These are phyloP conservation scores for Staphylotrichum tortipilum DNA, from an alignment of 495 filamentous ascomycete species.

Conservation along the genomic window DNA sequence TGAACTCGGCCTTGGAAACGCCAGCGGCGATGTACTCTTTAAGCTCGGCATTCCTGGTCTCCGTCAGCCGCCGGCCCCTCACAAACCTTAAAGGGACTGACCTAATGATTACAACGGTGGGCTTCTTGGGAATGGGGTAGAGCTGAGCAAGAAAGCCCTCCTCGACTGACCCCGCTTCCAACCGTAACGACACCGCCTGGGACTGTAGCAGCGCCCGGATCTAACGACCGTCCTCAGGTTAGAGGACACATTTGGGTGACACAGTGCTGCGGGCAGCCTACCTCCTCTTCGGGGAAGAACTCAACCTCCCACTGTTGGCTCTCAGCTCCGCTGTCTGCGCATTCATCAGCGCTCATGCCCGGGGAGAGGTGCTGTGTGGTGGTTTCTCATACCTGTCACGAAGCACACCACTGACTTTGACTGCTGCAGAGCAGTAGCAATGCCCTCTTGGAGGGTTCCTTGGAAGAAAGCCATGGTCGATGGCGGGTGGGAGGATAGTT, in stretches of 20 bases:
- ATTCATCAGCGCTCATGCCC: conserved; percentile 1
- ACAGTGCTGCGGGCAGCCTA: conserved; percentile 19
- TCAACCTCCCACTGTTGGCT: conserved; percentile 69
- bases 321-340: conserved; percentile 51
- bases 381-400: conserved; percentile 36
- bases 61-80: not conserved
- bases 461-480: conserved; percentile 58
- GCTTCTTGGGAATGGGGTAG: conserved; percentile 63
- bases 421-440: conserved; percentile 61
- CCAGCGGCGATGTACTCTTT: conserved; percentile 58
- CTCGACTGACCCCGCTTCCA: conserved; percentile 64
- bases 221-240: conserved; percentile 15
- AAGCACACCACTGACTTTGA: conserved; percentile 39
- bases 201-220: conserved; percentile 41
- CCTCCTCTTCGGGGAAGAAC: conserved; percentile 55
- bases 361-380: not conserved
- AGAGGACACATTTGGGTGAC: not conserved
- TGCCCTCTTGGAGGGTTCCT: conserved; percentile 70
- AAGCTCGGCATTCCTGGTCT: conserved; percentile 47
- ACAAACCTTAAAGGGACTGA: conserved; percentile 27
- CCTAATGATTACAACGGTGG: conserved; percentile 70
- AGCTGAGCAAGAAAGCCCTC: conserved; percentile 72
- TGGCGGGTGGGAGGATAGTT: too few species aligned
- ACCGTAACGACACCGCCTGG: conserved; percentile 57
- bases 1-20: conserved; percentile 49